Conservation (phyloP, 179 eudicot species). For the Sideroxylon spinosum region DNA sequence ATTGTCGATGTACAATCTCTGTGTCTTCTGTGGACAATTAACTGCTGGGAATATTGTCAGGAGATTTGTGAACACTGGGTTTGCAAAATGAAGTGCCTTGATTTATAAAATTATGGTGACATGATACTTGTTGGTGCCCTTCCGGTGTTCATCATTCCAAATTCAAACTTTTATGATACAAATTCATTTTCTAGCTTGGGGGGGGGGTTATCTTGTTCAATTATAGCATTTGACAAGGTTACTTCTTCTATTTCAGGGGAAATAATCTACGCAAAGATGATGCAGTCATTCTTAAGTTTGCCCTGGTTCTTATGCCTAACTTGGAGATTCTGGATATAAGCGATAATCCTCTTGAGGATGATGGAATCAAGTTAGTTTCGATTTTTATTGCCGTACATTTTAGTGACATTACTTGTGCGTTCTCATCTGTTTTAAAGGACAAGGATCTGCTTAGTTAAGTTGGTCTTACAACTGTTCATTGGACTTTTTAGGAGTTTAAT, state of each 20-base stretch:
- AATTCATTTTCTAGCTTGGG: neutral
- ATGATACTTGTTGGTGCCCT: neutral
- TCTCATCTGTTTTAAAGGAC: conserved; percentile 10
- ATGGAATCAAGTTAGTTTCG: conserved; percentile 58
- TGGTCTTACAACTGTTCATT: conserved; percentile 17
- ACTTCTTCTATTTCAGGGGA: conserved; percentile 44
- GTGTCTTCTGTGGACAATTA: conserved; percentile 10
- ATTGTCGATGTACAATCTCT: neutral
- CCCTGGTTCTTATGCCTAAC: conserved; percentile 61
- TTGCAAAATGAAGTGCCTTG: neutral
- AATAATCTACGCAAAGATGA: conserved; percentile 56
- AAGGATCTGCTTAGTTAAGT: neutral
- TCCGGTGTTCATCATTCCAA: neutral
- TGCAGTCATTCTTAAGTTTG: conserved; percentile 54
- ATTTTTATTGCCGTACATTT: neutral
- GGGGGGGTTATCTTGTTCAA: neutral
- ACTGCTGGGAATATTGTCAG: neutral
- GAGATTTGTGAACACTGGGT: neutral
- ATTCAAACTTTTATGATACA: neutral
- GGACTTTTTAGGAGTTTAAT: conserved; percentile 56
- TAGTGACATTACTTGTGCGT: neutral
- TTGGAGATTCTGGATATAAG: conserved; percentile 68
- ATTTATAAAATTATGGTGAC: neutral
- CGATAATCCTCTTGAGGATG: conserved; percentile 75
- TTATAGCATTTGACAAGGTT: neutral